phyloP scores from a whole-genome alignment of 2,329 filamentous ascomycete species.

The Fusarium illudens region DNA sequence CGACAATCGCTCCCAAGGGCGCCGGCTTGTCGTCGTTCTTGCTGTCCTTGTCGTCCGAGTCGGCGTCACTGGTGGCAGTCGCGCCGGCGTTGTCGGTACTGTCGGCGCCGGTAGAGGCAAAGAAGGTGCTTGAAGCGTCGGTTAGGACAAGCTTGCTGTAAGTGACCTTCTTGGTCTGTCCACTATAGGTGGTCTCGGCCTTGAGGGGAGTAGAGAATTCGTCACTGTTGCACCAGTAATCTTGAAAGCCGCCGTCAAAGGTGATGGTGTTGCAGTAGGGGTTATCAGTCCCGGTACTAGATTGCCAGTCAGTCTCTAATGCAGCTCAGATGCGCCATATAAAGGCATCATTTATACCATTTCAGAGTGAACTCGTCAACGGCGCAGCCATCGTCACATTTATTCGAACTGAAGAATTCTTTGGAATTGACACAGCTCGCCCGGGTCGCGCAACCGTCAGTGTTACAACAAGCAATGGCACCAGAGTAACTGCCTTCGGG shows the following conservation, averaged over 20 bases:
- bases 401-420: constrained; percentile 46
- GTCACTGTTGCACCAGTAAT: constrained; percentile 55
- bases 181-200: constrained; percentile 53
- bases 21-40: constrained; percentile 18
- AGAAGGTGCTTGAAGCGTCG: constrained; percentile 16
- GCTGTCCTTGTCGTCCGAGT: not conserved
- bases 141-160: constrained; percentile 35
- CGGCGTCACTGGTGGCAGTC: not conserved
- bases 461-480: constrained; percentile 54
- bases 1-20: constrained; percentile 49
- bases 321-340: not conserved
- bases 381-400: constrained; percentile 53
- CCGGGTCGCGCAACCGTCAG: constrained; percentile 46
- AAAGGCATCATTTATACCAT: constrained; percentile 56
- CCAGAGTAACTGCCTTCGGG: constrained; percentile 44
- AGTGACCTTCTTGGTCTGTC: constrained; percentile 44
- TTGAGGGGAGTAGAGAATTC: constrained; percentile 46
- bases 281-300: constrained; percentile 47
- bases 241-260: constrained; percentile 52
- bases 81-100: not conserved
- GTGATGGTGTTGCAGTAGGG: constrained; percentile 58
- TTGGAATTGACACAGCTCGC: constrained; percentile 52
- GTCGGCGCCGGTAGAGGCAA: not conserved
- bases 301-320: not conserved
- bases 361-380: constrained; percentile 54